Evolutionary conservation across 1,284 basidiomycete genomes (phyloP).

Genomic region (Cryptococcus sp.): DNA sequence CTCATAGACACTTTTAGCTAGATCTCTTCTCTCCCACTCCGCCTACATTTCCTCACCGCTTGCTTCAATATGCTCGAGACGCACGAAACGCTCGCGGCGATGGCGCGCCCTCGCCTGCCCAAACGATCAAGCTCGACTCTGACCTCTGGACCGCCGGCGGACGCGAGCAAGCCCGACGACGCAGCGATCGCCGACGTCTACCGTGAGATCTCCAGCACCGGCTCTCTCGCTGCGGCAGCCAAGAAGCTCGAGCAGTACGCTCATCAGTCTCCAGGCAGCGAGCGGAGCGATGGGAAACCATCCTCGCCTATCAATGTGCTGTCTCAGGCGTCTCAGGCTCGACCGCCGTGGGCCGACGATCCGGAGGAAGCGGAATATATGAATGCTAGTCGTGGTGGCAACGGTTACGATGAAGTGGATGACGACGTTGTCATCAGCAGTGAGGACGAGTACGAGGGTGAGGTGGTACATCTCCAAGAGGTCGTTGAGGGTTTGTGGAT

Average conservation of each 20-base stretch:
- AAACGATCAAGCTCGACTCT: conserved; percentile 20
- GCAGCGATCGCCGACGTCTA: conserved; percentile 43
- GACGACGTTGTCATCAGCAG: conserved; percentile 20
- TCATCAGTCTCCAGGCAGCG: background rate
- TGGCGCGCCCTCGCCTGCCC: conserved; percentile 10
- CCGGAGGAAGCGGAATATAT: conserved; percentile 38
- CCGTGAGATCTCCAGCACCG: conserved; percentile 36
- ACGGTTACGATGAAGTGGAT: conserved; percentile 16
- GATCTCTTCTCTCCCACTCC: too few species aligned
- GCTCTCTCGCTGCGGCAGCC: conserved; percentile 39
- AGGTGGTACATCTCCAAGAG: conserved; percentile 47
- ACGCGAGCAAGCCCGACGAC: conserved; percentile 42
- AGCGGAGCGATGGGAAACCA: background rate
- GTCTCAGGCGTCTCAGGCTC: background rate
- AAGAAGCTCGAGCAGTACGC: conserved; percentile 29
- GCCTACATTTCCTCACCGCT: too few species aligned
- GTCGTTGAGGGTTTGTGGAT: conserved; percentile 52
- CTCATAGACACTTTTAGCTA: too few species aligned
- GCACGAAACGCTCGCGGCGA: background rate
- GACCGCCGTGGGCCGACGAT: conserved; percentile 28
- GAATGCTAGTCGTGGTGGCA: conserved; percentile 4
- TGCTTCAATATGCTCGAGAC: too few species aligned
- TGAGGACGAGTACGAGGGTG: conserved; percentile 23
- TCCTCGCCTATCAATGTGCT: background rate
- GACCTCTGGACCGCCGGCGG: conserved; percentile 30